Evolutionary conservation across 768 basidiomycete genomes (phyloP).

Genomic region (Russula ochroleuca): DNA sequence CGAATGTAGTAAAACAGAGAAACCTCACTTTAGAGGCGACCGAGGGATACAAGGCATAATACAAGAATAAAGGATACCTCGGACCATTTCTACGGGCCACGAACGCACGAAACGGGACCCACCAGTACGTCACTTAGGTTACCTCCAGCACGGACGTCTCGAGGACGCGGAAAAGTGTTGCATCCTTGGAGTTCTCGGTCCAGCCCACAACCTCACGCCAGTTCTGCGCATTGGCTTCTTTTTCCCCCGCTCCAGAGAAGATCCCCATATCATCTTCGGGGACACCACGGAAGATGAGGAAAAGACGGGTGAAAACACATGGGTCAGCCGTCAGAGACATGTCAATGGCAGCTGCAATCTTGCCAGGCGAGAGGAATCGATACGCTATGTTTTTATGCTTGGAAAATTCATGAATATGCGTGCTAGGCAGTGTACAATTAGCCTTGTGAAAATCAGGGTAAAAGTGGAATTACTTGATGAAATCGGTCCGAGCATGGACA

Average conservation of each 20-base stretch:
- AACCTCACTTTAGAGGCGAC: neutral
- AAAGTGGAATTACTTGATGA: constrained; percentile 60
- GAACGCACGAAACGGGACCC: constrained; percentile 2
- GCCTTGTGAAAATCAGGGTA: constrained; percentile 9
- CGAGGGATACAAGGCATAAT: constrained; percentile 19
- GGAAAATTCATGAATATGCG: constrained; percentile 70
- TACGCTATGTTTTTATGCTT: constrained; percentile 85
- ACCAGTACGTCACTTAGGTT: constrained; percentile 34
- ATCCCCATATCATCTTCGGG: constrained; percentile 72
- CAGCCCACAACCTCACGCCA: constrained; percentile 80
- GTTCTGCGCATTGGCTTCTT: constrained; percentile 76
- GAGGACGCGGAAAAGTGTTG: constrained; percentile 68
- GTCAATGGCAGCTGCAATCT: constrained; percentile 82
- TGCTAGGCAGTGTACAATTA: constrained; percentile 40
- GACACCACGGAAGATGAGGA: constrained; percentile 81
- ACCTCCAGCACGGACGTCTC: constrained; percentile 79
- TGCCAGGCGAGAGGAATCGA: constrained; percentile 75
- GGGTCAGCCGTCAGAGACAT: constrained; percentile 78
- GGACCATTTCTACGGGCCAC: constrained; percentile 9
- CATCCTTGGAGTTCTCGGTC: constrained; percentile 76
- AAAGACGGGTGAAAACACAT: constrained; percentile 77
- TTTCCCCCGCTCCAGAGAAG: constrained; percentile 77
- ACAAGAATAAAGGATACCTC: constrained; percentile 25
- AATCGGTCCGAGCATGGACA: constrained; percentile 72
- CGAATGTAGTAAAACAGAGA: constrained; percentile 16